Conservation (phyloP, 805 yeast species). For the Candida succiphila region DNA sequence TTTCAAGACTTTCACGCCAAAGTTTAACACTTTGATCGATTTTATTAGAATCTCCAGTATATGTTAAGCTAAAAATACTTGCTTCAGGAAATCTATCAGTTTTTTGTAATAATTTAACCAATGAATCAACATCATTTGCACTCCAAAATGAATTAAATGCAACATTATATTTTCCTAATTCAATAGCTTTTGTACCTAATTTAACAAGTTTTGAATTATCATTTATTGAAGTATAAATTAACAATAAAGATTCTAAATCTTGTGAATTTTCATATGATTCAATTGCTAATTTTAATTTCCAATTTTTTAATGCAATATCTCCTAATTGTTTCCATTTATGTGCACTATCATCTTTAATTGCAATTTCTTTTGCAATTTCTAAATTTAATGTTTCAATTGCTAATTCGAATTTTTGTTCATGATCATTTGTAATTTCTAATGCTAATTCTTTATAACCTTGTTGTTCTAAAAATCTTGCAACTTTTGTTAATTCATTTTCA, state of each 20-base stretch:
- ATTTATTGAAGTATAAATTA: constrained; percentile 76
- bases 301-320: constrained; percentile 68
- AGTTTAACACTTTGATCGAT: constrained; percentile 36
- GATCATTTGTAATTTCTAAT: constrained; percentile 69
- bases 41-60: constrained; percentile 35
- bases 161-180: constrained; percentile 74
- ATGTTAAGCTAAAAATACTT: constrained; percentile 67
- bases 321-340: constrained; percentile 90
- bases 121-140: constrained; percentile 56
- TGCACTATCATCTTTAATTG: constrained; percentile 41
- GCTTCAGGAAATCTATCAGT: constrained; percentile 79
- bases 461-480: constrained; percentile 88
- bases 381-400: constrained; percentile 73
- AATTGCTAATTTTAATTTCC: constrained; percentile 76
- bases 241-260: constrained; percentile 73
- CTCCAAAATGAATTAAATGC: constrained; percentile 92
- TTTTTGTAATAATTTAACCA: constrained; percentile 54
- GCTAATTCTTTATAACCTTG: constrained; percentile 86
- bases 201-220: constrained; percentile 47
- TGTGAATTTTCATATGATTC: constrained; percentile 69
- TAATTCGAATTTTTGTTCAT: constrained; percentile 86
- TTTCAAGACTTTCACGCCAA: constrained; percentile 58
- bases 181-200: constrained; percentile 59
- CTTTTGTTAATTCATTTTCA: constrained; percentile 59
- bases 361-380: constrained; percentile 59